Evolutionary conservation across 2,329 filamentous ascomycete species (phyloP), one percentile per base, ranked within the genome.

Genomic region (Corinectria fuckeliana): DNA sequence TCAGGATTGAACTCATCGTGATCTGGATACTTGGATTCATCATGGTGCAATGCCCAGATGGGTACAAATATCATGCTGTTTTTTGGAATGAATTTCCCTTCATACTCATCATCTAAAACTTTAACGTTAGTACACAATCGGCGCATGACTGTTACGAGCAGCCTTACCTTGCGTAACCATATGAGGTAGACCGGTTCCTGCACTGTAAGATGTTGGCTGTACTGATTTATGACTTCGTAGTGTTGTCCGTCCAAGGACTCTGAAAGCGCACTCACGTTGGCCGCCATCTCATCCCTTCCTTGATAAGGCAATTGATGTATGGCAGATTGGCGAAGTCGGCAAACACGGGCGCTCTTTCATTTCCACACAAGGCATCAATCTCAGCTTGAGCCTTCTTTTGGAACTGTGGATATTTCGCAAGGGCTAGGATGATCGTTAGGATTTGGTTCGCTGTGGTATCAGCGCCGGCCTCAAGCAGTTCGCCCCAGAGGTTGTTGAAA

Each of bases 171-270:
- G 32, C 21, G 51, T 54, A 2, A 54, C 51, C 4, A 39, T 54
- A 47, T 54, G 51, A n/a, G 51, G 51, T 9, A 54, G 26, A 13
- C 51, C 51, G 32, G 34, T 21, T n/a, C n/a, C n/a, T n/a, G n/a
- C n/a, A n/a, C n/a, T n/a, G n/a, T n/a, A n/a, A n/a, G n/a, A n/a
- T n/a, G n/a, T n/a, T n/a, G n/a, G n/a, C n/a, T n/a, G n/a, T n/a
- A n/a, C n/a, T n/a, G n/a, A n/a, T n/a, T n/a, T n/a, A n/a, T n/a
- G n/a, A n/a, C n/a, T n/a, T n/a, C 34, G 14, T 18, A 16, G 34
- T 36, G 34, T n/a, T n/a, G n/a, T n/a, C n/a, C n/a, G n/a, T n/a
- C n/a, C n/a, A n/a, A n/a, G n/a, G n/a, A n/a, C n/a, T n/a, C n/a
- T n/a, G n/a, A n/a, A n/a, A n/a, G n/a, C 5, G 16, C 9, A 34